Conservation (phyloP, 2,329 filamentous ascomycete species). For the Trichothecium roseum region DNA sequence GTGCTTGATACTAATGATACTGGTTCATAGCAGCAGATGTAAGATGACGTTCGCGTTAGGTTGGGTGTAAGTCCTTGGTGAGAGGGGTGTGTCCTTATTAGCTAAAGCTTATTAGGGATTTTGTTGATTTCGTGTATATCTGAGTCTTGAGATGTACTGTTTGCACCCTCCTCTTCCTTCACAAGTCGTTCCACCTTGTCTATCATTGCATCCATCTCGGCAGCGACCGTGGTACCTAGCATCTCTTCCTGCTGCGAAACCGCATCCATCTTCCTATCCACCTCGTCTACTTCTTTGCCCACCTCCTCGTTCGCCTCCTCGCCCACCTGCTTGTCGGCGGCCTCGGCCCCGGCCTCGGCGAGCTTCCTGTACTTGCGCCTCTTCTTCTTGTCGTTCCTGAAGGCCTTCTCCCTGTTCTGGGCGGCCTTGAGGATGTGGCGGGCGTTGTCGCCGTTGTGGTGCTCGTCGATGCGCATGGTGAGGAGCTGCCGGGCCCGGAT, state of each 20-base stretch:
- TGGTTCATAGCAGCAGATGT: neutral
- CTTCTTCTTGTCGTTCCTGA: constrained; percentile 72
- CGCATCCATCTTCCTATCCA: neutral
- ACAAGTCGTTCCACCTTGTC: neutral
- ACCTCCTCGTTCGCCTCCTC: constrained; percentile 21
- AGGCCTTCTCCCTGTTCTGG: constrained; percentile 56
- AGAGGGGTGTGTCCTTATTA: neutral
- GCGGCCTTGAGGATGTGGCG: constrained; percentile 54
- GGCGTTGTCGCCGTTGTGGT: constrained; percentile 60
- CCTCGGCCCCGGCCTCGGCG: constrained; percentile 9
- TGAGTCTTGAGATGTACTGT: neutral
- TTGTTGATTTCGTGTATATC: neutral
- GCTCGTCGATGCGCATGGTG: constrained; percentile 62
- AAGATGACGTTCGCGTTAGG: neutral
- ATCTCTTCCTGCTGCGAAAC: neutral
- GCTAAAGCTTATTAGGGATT: neutral
- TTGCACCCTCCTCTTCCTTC: neutral
- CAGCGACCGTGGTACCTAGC: neutral
- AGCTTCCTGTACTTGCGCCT: constrained; percentile 66
- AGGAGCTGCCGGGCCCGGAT: constrained; percentile 72
- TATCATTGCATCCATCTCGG: neutral
- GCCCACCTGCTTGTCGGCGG: too few species aligned
- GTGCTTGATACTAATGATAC: too few species aligned
- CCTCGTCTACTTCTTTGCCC: neutral
- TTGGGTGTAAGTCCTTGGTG: neutral